These are phyloP conservation scores for Penicillium riverlandense DNA, from an alignment of 495 filamentous ascomycete species.

Conservation along the genomic window DNA sequence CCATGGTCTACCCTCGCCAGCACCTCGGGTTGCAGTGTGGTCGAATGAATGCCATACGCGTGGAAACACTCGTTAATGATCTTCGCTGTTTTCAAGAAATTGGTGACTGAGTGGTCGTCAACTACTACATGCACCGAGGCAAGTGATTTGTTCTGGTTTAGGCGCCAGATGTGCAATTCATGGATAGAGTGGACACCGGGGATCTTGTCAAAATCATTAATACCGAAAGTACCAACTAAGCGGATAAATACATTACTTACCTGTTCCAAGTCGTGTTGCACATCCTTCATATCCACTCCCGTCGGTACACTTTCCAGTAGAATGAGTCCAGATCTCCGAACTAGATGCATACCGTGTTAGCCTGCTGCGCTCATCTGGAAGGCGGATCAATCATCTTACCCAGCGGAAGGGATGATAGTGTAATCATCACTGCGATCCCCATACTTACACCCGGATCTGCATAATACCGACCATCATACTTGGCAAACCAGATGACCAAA, in stretches of 20 bases:
- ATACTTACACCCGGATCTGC: slow-evolving; percentile 42
- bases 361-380: neutral
- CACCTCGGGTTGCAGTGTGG: slow-evolving; percentile 43
- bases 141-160: slow-evolving; percentile 43
- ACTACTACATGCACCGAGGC: slow-evolving; percentile 44
- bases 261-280: slow-evolving; percentile 62
- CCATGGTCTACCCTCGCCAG: neutral
- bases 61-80: slow-evolving; percentile 43
- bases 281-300: slow-evolving; percentile 64
- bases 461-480: slow-evolving; percentile 35
- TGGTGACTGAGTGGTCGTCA: slow-evolving; percentile 23
- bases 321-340: slow-evolving; percentile 43
- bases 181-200: slow-evolving; percentile 39
- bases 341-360: slow-evolving; percentile 13
- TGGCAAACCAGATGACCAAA: slow-evolving; percentile 35
- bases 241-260: slow-evolving; percentile 12
- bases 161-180: slow-evolving; percentile 47
- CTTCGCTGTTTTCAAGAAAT: slow-evolving; percentile 32
- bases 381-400: slow-evolving; percentile 10
- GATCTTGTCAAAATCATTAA: slow-evolving; percentile 15
- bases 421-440: slow-evolving; percentile 39
- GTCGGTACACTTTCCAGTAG: slow-evolving; percentile 79
- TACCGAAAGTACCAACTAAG: neutral
- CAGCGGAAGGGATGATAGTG: slow-evolving; percentile 32
- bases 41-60: slow-evolving; percentile 47